These are phyloP conservation scores for Physcomitrellopsis africana DNA, from an alignment of 225 moss, liverwort and hornwort genomes.

Conservation along the genomic window DNA sequence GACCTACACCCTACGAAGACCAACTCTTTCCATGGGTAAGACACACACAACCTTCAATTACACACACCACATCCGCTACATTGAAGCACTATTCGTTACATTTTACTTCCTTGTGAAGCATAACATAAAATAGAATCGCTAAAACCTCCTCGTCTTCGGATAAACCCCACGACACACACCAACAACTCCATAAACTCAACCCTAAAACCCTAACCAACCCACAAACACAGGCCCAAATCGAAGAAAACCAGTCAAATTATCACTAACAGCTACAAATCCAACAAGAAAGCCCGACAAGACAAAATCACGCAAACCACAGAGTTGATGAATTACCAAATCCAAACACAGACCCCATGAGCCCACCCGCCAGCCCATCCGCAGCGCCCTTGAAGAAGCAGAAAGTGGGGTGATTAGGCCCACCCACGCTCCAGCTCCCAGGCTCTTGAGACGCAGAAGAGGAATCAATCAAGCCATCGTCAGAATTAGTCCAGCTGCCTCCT, in stretches of 20 bases:
- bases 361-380: slow-evolving; percentile 71
- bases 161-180: background rate
- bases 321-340: slow-evolving; percentile 65
- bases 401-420: slow-evolving; percentile 48
- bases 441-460: background rate
- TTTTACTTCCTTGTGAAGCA: too few relatives aligned
- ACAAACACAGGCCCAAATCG: background rate
- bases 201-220: slow-evolving; percentile 15
- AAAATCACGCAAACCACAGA: background rate
- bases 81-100: background rate
- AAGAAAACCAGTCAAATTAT: slow-evolving; percentile 12
- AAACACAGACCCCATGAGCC: slow-evolving; percentile 88
- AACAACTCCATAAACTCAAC: slow-evolving; percentile 5
- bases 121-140: background rate
- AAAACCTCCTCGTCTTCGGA: slow-evolving; percentile 1
- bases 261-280: background rate
- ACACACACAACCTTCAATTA: background rate
- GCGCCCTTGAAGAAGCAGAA: slow-evolving; percentile 62
- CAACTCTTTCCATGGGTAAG: slow-evolving; percentile 6
- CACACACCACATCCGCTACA: background rate
- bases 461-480: slow-evolving; percentile 4
- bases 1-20: background rate
- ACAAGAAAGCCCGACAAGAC: background rate
- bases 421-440: slow-evolving; percentile 37
- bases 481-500: slow-evolving; percentile 18